Evolutionary conservation across 2,329 filamentous ascomycete species (phyloP).

Genomic region (Penicillium sp.): DNA sequence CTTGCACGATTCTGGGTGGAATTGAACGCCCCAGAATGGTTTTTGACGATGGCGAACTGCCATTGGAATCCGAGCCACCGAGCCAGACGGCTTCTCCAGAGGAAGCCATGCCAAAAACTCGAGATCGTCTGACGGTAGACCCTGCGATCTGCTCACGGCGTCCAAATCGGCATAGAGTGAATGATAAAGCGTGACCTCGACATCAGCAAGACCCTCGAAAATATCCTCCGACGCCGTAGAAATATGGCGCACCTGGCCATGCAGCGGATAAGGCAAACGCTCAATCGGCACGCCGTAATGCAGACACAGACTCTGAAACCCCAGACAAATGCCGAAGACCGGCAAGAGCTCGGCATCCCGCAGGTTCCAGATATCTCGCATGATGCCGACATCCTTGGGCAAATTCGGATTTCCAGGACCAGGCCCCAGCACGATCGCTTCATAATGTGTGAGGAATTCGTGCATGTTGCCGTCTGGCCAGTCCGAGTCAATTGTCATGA

Average conservation of each 20-base stretch:
- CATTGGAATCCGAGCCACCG: constrained; percentile 64
- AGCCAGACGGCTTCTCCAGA: constrained; percentile 41
- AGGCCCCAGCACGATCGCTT: constrained; percentile 86
- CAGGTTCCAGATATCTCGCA: constrained; percentile 73
- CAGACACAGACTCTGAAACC: constrained; percentile 78
- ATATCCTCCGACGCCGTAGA: constrained; percentile 63
- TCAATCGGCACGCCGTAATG: constrained; percentile 68
- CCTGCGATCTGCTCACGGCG: constrained; percentile 17
- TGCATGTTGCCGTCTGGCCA: constrained; percentile 47
- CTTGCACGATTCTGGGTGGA: constrained; percentile 89
- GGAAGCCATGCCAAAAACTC: constrained; percentile 64
- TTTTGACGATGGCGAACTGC: constrained; percentile 66
- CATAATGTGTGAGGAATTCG: constrained; percentile 62
- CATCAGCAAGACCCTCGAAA: constrained; percentile 61
- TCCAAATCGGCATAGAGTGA: constrained; percentile 54
- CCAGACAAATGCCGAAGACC: constrained; percentile 84
- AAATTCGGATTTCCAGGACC: constrained; percentile 80
- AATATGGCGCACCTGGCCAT: constrained; percentile 76
- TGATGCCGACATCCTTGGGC: constrained; percentile 77
- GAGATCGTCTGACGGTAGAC: constrained; percentile 28
- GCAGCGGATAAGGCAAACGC: constrained; percentile 70
- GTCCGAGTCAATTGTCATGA: constrained; percentile 68
- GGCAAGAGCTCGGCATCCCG: constrained; percentile 64
- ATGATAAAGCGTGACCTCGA: constrained; percentile 78
- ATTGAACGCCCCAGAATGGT: constrained; percentile 86